Evolutionary conservation across 768 basidiomycete genomes (phyloP).

Genomic region (Phylloporus sp.): DNA sequence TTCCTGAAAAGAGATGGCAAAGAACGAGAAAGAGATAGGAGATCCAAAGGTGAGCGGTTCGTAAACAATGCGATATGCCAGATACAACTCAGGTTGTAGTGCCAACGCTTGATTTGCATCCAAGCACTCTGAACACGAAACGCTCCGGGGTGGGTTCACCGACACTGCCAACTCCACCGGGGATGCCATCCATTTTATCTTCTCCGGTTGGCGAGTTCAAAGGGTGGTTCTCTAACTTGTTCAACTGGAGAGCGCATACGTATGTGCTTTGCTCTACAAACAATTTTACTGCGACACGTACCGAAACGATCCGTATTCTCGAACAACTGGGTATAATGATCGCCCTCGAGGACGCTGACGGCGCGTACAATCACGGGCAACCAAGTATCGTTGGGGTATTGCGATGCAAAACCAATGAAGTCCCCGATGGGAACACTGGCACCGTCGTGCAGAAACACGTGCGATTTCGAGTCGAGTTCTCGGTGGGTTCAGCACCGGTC

Average conservation of each 20-base stretch:
- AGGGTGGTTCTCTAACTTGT: slow-evolving; percentile 94
- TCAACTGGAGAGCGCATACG: slow-evolving; percentile 79
- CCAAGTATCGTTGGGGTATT: slow-evolving; percentile 35
- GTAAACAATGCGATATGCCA: not conserved
- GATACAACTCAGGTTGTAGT: slow-evolving; percentile 34
- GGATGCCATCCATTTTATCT: slow-evolving; percentile 43
- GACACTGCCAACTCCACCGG: slow-evolving; percentile 37
- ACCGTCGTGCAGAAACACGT: slow-evolving; percentile 63
- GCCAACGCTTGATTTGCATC: slow-evolving; percentile 52
- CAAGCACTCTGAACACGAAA: slow-evolving; percentile 38
- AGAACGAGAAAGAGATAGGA: slow-evolving; percentile 50
- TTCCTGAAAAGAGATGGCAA: slow-evolving; percentile 32
- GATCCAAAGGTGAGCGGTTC: slow-evolving; percentile 44
- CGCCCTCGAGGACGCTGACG: slow-evolving; percentile 48
- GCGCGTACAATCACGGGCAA: slow-evolving; percentile 27
- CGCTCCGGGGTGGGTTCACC: slow-evolving; percentile 51
- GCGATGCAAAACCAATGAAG: slow-evolving; percentile 52
- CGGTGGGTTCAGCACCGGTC: slow-evolving; percentile 24
- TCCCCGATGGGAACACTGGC: slow-evolving; percentile 37
- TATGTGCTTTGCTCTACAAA: slow-evolving; percentile 54
- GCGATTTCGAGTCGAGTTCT: slow-evolving; percentile 82
- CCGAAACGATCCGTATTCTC: slow-evolving; percentile 60
- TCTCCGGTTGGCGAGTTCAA: slow-evolving; percentile 83
- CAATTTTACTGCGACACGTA: slow-evolving; percentile 56
- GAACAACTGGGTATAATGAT: slow-evolving; percentile 61